Evolutionary conservation across 306 rosid species (phyloP).

Genomic region (Cucurbita moschata): DNA sequence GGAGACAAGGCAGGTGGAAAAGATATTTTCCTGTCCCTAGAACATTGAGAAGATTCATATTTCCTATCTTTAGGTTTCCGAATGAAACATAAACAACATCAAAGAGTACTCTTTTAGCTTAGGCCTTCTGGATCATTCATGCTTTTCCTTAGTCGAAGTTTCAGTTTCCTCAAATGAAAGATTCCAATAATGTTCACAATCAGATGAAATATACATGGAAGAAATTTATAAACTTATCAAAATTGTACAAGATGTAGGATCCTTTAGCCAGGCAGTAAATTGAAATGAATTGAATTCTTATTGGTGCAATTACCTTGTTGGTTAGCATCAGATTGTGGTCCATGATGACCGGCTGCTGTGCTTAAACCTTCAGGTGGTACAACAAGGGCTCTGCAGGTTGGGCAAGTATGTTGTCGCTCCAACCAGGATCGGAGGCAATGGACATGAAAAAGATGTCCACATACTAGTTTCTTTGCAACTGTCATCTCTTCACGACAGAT

Average conservation of each 20-base stretch:
- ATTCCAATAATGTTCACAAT: neutral
- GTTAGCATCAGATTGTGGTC: slow-evolving; percentile 47
- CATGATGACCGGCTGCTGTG: slow-evolving; percentile 47
- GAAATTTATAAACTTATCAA: neutral
- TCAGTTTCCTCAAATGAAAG: neutral
- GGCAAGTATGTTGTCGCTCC: slow-evolving; percentile 97
- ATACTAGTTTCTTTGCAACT: slow-evolving; percentile 83
- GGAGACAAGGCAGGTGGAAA: neutral
- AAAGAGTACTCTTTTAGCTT: neutral
- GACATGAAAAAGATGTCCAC: slow-evolving; percentile 94
- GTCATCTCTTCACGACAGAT: slow-evolving; percentile 99
- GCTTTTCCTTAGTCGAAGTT: neutral
- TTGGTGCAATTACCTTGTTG: slow-evolving; percentile 38
- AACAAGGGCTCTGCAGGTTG: slow-evolving; percentile 95
- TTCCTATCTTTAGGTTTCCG: neutral
- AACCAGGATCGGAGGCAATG: slow-evolving; percentile 97
- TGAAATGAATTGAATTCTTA: neutral
- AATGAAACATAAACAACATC: neutral
- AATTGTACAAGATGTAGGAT: neutral
- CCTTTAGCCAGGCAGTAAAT: neutral
- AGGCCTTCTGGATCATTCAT: neutral
- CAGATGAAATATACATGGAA: neutral
- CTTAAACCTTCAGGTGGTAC: slow-evolving; percentile 79
- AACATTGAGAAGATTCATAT: too few species aligned
- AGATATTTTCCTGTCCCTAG: neutral